A percentile compares a stretch with the other conserved stretches of the same genome.
Evolutionary conservation across 1,284 basidiomycete species (phyloP).

Genomic region (Cutaneotrichosporon sp.): DNA sequence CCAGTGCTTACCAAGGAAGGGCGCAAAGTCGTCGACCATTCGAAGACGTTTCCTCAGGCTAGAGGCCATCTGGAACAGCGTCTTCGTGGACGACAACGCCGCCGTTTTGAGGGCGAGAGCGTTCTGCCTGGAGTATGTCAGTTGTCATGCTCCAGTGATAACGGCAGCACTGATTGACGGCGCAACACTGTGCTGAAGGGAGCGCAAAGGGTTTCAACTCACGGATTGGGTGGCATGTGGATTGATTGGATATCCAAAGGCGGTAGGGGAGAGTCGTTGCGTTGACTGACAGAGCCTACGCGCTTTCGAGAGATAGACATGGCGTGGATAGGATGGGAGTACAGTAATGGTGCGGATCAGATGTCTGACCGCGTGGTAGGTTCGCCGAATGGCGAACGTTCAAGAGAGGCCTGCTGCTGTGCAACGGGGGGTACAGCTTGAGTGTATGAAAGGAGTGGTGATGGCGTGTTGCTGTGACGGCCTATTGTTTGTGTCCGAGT

Average conservation of each 20-base stretch:
- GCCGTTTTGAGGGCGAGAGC: slow-evolving; percentile 48
- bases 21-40: slow-evolving; percentile 42
- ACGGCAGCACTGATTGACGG: background rate
- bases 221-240: slow-evolving; percentile 47
- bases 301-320: slow-evolving; percentile 41
- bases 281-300: slow-evolving; percentile 45
- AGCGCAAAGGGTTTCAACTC: slow-evolving; percentile 21
- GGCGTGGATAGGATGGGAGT: background rate
- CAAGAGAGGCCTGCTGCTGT: background rate
- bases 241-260: slow-evolving; percentile 45
- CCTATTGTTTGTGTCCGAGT: background rate
- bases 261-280: slow-evolving; percentile 32
- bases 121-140: slow-evolving; percentile 34
- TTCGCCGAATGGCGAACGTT: background rate
- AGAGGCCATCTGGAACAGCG: slow-evolving; percentile 46
- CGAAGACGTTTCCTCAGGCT: slow-evolving; percentile 39
- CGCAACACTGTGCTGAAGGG: too few relatives aligned
- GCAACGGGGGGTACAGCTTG: background rate
- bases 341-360: slow-evolving; percentile 1
- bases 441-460: background rate
- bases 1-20: slow-evolving; percentile 40
- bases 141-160: background rate
- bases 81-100: slow-evolving; percentile 43
- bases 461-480: background rate
- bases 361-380: background rate